Evolutionary conservation across 345 rosid genomes (phyloP), one percentile per base, ranked within the genome.

Genomic region (Brassica carinata): DNA sequence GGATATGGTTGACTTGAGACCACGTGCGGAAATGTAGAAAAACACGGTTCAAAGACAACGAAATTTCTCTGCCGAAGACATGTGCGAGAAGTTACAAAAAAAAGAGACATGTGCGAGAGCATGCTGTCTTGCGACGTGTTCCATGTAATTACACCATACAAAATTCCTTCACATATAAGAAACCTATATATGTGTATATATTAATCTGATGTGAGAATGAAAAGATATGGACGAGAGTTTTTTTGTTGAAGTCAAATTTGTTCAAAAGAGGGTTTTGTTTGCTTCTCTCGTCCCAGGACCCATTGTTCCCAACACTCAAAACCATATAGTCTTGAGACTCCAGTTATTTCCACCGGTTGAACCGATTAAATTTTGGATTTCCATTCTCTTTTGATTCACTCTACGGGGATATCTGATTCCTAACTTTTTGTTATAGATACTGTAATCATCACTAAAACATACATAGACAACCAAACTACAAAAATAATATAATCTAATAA

Each of bases 31-130:
- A 68, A 69, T 48, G 66, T 62, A 18, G 64, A 31, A 68, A 64
- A 80, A 63, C 79, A 80, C 71, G 75, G 74, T 80, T 67, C 75
- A 62, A 69, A 80, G 83, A 74, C 83, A 80, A 68, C 83, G 71
- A 80, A 80, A 48, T 80, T 30, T 68, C 58, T 74, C 83, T 74
- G 83, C 71, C 79, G 45, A 48, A 45, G 66, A 69, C 83, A 80
- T 80, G 78, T 23, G 26, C 26, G 26, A 23, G 26, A 23, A 23
- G 26, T 23, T 23, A 23, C 26, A 23, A 23, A 23, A 23, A 23
- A 23, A 23, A 23, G 26, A 23, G 26, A 23, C 26, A 23, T 23
- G 26, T 80, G 74, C 79, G 13, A 68, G 65, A 62, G 75, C 79
- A 80, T 73, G 79, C 71, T 74, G 59, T 68, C 65, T 74, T 34